Percentiles rank a stretch among this genome's conserved stretches.
These are phyloP conservation scores for Colletotrichum spaethianum DNA, from an alignment of 2,329 filamentous ascomycete genomes.

Conservation along the genomic window DNA sequence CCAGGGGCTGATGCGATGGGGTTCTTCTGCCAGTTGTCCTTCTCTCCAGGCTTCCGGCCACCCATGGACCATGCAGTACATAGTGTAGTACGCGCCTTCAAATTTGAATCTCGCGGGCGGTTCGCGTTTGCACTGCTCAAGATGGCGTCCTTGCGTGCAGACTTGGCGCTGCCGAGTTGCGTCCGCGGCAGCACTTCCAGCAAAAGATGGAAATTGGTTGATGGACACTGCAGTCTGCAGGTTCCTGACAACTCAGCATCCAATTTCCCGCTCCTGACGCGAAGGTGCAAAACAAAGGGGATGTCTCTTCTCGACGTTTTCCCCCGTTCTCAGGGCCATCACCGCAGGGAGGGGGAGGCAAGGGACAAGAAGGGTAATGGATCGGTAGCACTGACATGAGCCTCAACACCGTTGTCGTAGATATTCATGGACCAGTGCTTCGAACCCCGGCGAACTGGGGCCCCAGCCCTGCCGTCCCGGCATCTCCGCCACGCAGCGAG, in stretches of 20 bases:
- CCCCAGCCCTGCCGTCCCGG: background rate
- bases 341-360: background rate
- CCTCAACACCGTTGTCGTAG: background rate
- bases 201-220: slow-evolving; percentile 5
- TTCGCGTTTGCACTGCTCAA: slow-evolving; percentile 13
- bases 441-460: background rate
- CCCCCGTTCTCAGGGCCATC: background rate
- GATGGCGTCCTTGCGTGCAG: background rate
- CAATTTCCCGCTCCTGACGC: slow-evolving; percentile 5
- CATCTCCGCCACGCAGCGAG: background rate
- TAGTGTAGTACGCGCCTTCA: background rate
- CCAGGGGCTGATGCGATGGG: background rate
- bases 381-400: background rate
- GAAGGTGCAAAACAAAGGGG: background rate
- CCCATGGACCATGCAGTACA: slow-evolving; percentile 1
- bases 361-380: background rate
- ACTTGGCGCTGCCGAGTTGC: background rate
- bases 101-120: background rate
- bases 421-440: background rate
- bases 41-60: background rate
- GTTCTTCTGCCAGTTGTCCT: background rate
- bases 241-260: slow-evolving; percentile 20
- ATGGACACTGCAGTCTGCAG: slow-evolving; percentile 9
- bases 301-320: background rate
- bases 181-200: background rate